Conservation (phyloP, 139 green algal species). For the Chlorella sp. region DNA sequence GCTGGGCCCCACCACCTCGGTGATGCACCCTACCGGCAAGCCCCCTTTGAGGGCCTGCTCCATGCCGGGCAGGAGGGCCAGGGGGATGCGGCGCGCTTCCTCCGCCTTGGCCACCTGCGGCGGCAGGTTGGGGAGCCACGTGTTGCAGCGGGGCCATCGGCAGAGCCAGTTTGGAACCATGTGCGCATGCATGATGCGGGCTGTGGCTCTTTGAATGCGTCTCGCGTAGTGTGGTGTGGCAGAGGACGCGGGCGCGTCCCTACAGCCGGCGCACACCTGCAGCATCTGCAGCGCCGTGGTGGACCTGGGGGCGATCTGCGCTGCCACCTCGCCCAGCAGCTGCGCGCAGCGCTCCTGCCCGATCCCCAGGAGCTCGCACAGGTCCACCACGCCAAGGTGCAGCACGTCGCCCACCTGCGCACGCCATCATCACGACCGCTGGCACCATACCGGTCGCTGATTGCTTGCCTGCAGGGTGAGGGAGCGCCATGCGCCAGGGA, state of each 20-base stretch:
- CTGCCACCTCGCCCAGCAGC: background rate
- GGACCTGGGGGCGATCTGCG: background rate
- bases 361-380: background rate
- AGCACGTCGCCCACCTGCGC: background rate
- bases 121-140: too few species aligned
- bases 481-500: too few species aligned
- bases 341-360: background rate
- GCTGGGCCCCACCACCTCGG: conserved; percentile 43
- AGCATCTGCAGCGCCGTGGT: background rate
- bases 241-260: background rate
- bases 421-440: background rate
- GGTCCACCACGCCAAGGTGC: background rate
- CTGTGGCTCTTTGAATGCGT: background rate
- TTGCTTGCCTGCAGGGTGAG: too few species aligned
- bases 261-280: background rate
- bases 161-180: too few species aligned
- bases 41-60: conserved; percentile 45
- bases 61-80: conserved; percentile 9
- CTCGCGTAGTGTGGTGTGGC: background rate
- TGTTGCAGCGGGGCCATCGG: too few species aligned
- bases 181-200: background rate
- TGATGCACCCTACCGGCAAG: conserved; percentile 40
- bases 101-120: background rate
- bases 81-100: background rate
- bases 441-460: too few species aligned